Evolutionary conservation across 1,139 yeast species (phyloP), one percentile per base, ranked within the genome.

Genomic region (Groenewaldozyma sp.): DNA sequence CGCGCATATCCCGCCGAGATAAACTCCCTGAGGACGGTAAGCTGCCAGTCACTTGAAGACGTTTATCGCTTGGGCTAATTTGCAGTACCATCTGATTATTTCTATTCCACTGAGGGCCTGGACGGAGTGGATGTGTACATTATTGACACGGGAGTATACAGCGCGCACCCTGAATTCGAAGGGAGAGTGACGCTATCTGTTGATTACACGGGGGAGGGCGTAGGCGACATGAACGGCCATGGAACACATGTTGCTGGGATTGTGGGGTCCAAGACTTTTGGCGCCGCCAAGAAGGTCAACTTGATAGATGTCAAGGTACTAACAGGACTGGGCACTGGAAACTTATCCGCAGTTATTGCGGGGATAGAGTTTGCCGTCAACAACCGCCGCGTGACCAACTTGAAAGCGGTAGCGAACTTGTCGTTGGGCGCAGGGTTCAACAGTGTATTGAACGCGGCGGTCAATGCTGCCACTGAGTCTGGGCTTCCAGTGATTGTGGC

Each of bases 171-270:
- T 0, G 83, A 82, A 33, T 79, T 82, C 53, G 78, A 73, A 45
- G 79, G 78, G 0, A 64, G 94, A 39, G 87, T 80, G 0, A 46
- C 46, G 2, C 53, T 56, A 34, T 87, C 86, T 0, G 64, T 57
- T 6, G 86, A 80, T 53, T 72, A 78, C 43, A 77, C 86, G 0
- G 68, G 65, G 1, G 82, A 76, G 55, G 84, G 79, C 0, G 50
- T 64, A 1, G 83, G 83, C 0, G 93, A 81, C 53, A 48, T 50
- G 3, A 78, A 78, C 53, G 91, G 93, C 0, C 93, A 82, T 54
- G 78, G 83, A 3, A 84, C 95, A 0, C 95, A 87, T 59, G 95
- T 87, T 3, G 94, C 96, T 0, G 95, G 96, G 0, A 60, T 86
- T 10, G 71, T 84, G 34, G 95, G 94, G 0, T 83, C 95, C 0